Evolutionary conservation across 768 basidiomycete species (phyloP), one percentile per base, ranked within the genome.

Genomic region (Pisolithus orientalis): DNA sequence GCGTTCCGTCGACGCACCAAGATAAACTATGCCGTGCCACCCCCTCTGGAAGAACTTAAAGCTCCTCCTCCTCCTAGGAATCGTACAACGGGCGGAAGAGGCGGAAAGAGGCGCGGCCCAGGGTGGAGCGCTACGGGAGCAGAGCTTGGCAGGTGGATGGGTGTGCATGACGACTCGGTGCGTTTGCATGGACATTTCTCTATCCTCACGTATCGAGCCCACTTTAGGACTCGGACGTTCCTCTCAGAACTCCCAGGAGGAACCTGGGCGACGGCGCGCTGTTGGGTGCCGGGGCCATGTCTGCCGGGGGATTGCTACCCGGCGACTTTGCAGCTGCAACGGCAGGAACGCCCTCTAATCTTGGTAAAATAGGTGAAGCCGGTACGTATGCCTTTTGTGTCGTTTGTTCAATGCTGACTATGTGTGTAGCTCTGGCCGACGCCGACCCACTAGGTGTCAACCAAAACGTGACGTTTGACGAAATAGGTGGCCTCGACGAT

Each of bases 361-460:
- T 92, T 14, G 91, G 91, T 27, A 92, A 89, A 66, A 79, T 94
- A 44, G 84, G 87, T 4, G 89, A 90, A 61, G 76, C 87, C 55
- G 79, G 86, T 83, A 58, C 55, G 79, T 69, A 24, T 51, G 27
- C 1, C 28, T 14, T 49, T 61, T 16, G 57, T 59, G 29, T 59
- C 55, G 43, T 39, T 52, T 53, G 39, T 43, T 48, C 0, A 31
- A 52, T 59, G 24, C 40, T 53, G 14, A 38, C 40, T 40, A 13
- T 31, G 50, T 43, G 50, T 43, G 54, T 44, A 91, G 94, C 83
- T 39, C 79, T 94, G 14, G 94, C 95, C 7, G 96, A 99, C 65
- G 88, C 90, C 3, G 96, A 99, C 70, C 96, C 96, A 4, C 76
- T 99, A 14, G 94, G 94, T 13, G 90, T 95, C 7, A 94, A 94